Base-by-base conservation (phyloP, 1,284 basidiomycete genomes). In the Pulchroboletus neoregius region DNA sequence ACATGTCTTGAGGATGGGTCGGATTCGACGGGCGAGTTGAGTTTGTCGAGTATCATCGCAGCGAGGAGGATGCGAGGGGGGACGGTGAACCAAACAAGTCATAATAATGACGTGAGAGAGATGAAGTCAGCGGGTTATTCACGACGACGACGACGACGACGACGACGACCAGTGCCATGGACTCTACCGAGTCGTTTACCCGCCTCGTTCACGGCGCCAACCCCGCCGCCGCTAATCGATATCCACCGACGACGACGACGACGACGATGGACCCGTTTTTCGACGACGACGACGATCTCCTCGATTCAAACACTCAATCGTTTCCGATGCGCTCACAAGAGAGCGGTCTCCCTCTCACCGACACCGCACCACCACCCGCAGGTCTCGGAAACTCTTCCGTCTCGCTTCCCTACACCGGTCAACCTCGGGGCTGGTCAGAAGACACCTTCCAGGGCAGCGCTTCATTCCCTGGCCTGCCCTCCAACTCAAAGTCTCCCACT, bases 181-280 rank as follows among this genome's bases (percentile, higher is more conserved):
- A 60, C 26, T 53, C 56, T 36, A 48, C 60, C 6, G 84, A 87
- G 70, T 84, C 87, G 67, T 89, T 89, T 65, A 71, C 83, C 48
- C 75, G 80, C 45, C 77, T 89, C 43, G 86, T 89, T 33, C 78
- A 82, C 16, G 72, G 79, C 60, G 78, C 80, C 28, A 89, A 89
- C 59, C 87, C 87, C 26, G 85, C 87, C 23, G 63, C 76, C 35
- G 63, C 66, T 4, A 70, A 26, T 26, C 36, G 78, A 46, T 58
- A 56, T 36, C 55, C 58, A 3, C 57, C 60, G 20, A 40, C 53
- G 45, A 39, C 51, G 23, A 37, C 51, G 23, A 37, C 42, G 50
- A 53, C 42, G n/a, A 71, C 71, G 50, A 71, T 90, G 66, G 86
- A 90, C 66, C 86, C 87, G 2, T 90, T 90, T 67, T 89, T 90